These are phyloP conservation scores for Talaromyces nanjingensis DNA, from an alignment of 495 filamentous ascomycete species.

Conservation along the genomic window DNA sequence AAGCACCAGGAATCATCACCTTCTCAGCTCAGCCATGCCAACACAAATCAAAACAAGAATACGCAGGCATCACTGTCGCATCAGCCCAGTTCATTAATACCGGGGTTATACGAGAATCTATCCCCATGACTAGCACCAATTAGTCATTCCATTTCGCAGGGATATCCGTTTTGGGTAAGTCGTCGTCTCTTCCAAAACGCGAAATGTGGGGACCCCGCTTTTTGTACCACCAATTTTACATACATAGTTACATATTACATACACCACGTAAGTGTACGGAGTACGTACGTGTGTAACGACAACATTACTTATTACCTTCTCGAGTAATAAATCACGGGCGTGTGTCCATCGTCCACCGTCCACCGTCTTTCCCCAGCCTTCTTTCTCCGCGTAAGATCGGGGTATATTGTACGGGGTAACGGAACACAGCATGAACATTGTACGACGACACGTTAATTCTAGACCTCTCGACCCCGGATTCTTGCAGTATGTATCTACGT, in stretches of 20 bases:
- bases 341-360: neutral
- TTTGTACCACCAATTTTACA: neutral
- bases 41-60: neutral
- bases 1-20: neutral
- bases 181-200: neutral
- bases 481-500: neutral
- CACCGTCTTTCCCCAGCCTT: neutral
- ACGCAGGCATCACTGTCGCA: neutral
- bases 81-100: neutral
- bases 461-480: neutral
- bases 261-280: neutral
- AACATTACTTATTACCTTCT: neutral
- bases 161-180: neutral
- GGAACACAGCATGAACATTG: neutral
- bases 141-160: neutral
- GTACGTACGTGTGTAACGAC: neutral
- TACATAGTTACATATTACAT: neutral
- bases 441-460: neutral
- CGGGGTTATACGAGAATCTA: neutral
- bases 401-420: neutral
- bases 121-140: neutral
- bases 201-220: constrained; percentile 7
- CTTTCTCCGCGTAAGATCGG: neutral
- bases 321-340: neutral
- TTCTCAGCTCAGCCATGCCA: neutral